A percentile compares a stretch with the other conserved stretches of the same genome.
phyloP scores from a whole-genome alignment of 1,284 basidiomycete species.

The Cutaneotrichosporon sp. region DNA sequence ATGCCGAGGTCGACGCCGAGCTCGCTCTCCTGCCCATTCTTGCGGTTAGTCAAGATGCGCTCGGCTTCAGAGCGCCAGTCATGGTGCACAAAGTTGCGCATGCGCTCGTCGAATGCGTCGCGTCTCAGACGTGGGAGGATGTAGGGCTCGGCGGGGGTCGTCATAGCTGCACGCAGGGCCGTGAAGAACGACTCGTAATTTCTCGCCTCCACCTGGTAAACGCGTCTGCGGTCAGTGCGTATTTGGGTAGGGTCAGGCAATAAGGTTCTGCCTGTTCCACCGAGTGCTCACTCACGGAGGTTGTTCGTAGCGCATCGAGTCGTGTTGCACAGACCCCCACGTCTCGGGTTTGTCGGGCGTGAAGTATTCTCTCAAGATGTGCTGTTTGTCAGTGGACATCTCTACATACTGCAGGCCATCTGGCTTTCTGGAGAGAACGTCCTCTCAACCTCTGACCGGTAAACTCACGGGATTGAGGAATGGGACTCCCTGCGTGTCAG shows the following conservation, averaged over 20 bases:
- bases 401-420: too few relatives aligned
- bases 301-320: neutral
- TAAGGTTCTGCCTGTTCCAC: neutral
- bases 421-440: too few relatives aligned
- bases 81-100: constrained; percentile 23
- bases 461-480: constrained; percentile 12
- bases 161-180: constrained; percentile 23
- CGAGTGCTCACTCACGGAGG: constrained; percentile 10
- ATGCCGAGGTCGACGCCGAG: neutral
- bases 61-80: constrained; percentile 31
- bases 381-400: neutral
- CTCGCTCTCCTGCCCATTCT: constrained; percentile 10
- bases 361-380: neutral
- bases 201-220: constrained; percentile 25
- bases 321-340: constrained; percentile 7
- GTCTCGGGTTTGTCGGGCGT: neutral
- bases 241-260: too few relatives aligned
- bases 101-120: constrained; percentile 25
- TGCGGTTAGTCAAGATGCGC: neutral
- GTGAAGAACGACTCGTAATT: constrained; percentile 25
- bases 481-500: constrained; percentile 9
- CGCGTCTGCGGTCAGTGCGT: constrained; percentile 3
- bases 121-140: constrained; percentile 10
- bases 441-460: too few relatives aligned
- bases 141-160: constrained; percentile 20